Conservation (phyloP, 1,284 basidiomycete species). For the Lentinula novae-zelandiae region DNA sequence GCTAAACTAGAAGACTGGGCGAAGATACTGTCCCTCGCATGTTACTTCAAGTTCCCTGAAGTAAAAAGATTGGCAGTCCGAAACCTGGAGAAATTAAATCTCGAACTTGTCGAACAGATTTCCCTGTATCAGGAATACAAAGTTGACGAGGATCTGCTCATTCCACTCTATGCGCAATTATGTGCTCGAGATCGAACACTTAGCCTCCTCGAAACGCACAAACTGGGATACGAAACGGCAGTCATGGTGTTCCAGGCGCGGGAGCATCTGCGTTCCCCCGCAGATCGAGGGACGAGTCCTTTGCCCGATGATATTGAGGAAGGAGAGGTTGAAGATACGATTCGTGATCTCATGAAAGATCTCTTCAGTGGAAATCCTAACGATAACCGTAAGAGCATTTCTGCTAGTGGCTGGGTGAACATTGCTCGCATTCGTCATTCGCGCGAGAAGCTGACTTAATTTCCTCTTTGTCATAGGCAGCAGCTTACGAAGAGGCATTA, state of each 20-base stretch:
- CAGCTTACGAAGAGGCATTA: slow-evolving; percentile 15
- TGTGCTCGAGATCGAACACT: slow-evolving; percentile 43
- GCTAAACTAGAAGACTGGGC: slow-evolving; percentile 47
- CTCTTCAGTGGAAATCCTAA: slow-evolving; percentile 8
- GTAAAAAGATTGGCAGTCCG: slow-evolving; percentile 46
- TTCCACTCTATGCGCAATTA: slow-evolving; percentile 44
- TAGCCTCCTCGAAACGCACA: slow-evolving; percentile 40
- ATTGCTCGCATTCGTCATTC: slow-evolving; percentile 5
- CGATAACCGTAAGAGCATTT: slow-evolving; percentile 16
- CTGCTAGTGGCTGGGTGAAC: slow-evolving; percentile 14
- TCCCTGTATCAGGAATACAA: slow-evolving; percentile 45
- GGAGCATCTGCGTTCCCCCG: slow-evolving; percentile 28
- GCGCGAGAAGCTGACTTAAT: neutral
- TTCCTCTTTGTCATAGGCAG: slow-evolving; percentile 7
- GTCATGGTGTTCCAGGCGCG: slow-evolving; percentile 45
- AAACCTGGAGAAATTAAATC: slow-evolving; percentile 42
- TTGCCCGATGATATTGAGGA: slow-evolving; percentile 31
- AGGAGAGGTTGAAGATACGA: slow-evolving; percentile 24
- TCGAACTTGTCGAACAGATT: slow-evolving; percentile 45
- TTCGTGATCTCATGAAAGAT: slow-evolving; percentile 15
- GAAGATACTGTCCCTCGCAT: slow-evolving; percentile 45
- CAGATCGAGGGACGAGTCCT: slow-evolving; percentile 15
- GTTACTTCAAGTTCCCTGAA: slow-evolving; percentile 44
- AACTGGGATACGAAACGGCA: slow-evolving; percentile 46
- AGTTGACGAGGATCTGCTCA: slow-evolving; percentile 42